Conservation (phyloP, 768 basidiomycete genomes). For the Pisolithus marmoratus region DNA sequence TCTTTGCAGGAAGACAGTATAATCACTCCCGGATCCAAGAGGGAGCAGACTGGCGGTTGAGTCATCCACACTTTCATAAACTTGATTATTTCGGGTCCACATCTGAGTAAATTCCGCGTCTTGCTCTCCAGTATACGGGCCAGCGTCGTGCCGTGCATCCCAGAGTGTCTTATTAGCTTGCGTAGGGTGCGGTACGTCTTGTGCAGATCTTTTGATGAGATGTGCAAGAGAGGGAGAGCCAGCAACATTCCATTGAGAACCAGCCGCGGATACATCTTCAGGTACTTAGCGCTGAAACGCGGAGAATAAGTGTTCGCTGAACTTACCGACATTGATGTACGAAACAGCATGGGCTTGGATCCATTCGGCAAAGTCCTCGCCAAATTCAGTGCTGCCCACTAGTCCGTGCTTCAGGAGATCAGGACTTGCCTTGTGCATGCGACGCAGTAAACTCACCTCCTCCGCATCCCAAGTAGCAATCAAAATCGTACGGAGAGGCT, state of each 20-base stretch:
- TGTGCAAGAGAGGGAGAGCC: constrained; percentile 66
- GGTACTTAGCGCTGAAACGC: constrained; percentile 2
- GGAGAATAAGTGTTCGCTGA: neutral
- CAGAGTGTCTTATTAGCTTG: constrained; percentile 47
- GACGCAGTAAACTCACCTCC: constrained; percentile 34
- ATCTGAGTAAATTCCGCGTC: constrained; percentile 39
- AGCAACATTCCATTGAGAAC: constrained; percentile 42
- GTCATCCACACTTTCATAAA: constrained; percentile 13
- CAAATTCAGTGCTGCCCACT: constrained; percentile 88
- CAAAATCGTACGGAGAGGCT: constrained; percentile 63
- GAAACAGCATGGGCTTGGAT: constrained; percentile 74
- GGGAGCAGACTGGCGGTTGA: constrained; percentile 42
- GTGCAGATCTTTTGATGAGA: constrained; percentile 47
- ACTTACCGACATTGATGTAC: constrained; percentile 73
- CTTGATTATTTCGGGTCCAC: constrained; percentile 33
- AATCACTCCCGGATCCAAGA: constrained; percentile 88
- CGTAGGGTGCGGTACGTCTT: constrained; percentile 53
- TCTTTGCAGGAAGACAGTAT: constrained; percentile 84
- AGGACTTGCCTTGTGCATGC: neutral
- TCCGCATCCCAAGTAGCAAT: constrained; percentile 82
- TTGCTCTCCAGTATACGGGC: constrained; percentile 39
- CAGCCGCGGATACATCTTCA: constrained; percentile 50
- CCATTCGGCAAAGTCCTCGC: constrained; percentile 85
- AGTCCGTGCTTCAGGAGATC: constrained; percentile 48
- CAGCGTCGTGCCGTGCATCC: constrained; percentile 52